Evolutionary conservation across 176 grass and related monocot species (phyloP).

Genomic region (Puccinellia tenuiflora): DNA sequence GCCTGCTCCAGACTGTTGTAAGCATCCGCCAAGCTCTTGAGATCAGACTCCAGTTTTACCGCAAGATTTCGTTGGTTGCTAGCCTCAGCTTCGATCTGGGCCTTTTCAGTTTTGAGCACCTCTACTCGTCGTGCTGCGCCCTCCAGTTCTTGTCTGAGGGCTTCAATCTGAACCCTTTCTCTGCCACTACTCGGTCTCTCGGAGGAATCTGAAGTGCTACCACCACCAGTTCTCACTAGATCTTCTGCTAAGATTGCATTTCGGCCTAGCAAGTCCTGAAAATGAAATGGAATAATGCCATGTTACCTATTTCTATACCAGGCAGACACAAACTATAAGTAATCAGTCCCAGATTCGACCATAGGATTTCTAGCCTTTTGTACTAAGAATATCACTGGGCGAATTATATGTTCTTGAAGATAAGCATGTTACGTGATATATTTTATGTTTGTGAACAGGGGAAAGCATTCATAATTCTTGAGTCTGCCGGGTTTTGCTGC

Average conservation of each 20-base stretch:
- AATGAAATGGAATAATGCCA: constrained; percentile 22
- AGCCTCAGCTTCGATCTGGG: constrained; percentile 67
- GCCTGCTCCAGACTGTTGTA: constrained; percentile 92
- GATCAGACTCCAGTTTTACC: constrained; percentile 80
- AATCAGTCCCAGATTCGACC: not conserved
- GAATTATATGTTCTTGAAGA: not conserved
- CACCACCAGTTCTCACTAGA: constrained; percentile 57
- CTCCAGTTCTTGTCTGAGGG: constrained; percentile 78
- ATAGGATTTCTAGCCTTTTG: no score
- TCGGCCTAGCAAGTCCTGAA: constrained; percentile 75
- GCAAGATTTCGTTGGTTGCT: constrained; percentile 65
- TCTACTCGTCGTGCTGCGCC: constrained; percentile 54
- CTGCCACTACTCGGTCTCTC: constrained; percentile 53
- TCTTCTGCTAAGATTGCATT: constrained; percentile 95
- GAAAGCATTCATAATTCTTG: constrained; percentile 17
- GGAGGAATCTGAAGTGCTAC: constrained; percentile 42
- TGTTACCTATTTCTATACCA: constrained; percentile 19
- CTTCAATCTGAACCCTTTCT: constrained; percentile 77
- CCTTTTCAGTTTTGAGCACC: constrained; percentile 59
- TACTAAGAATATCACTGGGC: not conserved
- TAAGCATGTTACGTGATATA: constrained; percentile 34
- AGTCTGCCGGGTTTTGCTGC: constrained; percentile 18
- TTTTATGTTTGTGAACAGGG: constrained; percentile 19
- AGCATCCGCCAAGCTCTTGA: constrained; percentile 90
- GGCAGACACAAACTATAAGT: constrained; percentile 7